Evolutionary conservation across 2,329 filamentous ascomycete species (phyloP).

Genomic region (Ceratocystis lukuohia): DNA sequence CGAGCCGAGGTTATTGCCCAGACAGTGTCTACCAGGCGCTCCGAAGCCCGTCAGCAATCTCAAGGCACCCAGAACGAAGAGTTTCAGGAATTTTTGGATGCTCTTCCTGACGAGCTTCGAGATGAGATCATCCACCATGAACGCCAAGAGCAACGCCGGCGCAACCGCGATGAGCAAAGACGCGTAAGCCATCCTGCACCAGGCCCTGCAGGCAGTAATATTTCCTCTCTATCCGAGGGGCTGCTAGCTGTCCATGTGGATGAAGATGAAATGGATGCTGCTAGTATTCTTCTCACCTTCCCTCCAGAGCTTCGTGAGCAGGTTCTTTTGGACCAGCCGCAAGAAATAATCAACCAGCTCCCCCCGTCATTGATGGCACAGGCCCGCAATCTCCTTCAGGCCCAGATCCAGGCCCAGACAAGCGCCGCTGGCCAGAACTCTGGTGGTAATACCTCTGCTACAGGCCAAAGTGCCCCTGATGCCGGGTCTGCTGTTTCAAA

Average conservation of each 20-base stretch:
- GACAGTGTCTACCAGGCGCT: constrained; percentile 70
- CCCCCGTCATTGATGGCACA: constrained; percentile 78
- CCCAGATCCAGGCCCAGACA: background rate
- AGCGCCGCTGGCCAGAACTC: background rate
- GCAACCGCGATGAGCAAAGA: constrained; percentile 69
- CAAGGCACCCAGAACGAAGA: constrained; percentile 70
- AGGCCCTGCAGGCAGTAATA: constrained; percentile 22
- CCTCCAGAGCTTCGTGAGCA: constrained; percentile 73
- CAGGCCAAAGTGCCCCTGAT: background rate
- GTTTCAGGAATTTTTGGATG: constrained; percentile 86
- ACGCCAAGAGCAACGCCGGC: constrained; percentile 71
- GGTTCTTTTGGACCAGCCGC: constrained; percentile 81
- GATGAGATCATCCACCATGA: constrained; percentile 86
- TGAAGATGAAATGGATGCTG: constrained; percentile 68
- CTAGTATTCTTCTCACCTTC: constrained; percentile 82
- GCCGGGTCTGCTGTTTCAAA: background rate
- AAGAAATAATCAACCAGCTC: constrained; percentile 70
- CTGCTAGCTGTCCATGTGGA: constrained; percentile 4
- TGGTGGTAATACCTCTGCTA: background rate
- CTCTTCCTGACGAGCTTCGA: constrained; percentile 78
- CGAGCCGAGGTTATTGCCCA: constrained; percentile 91
- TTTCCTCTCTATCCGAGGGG: background rate
- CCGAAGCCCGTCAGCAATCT: constrained; percentile 55
- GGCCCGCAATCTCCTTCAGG: constrained; percentile 52
- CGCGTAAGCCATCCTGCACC: constrained; percentile 44